A percentile compares a stretch with the other conserved stretches of the same genome.
Conservation (phyloP, 257 asterid species). For the Penstemon eatonii region DNA sequence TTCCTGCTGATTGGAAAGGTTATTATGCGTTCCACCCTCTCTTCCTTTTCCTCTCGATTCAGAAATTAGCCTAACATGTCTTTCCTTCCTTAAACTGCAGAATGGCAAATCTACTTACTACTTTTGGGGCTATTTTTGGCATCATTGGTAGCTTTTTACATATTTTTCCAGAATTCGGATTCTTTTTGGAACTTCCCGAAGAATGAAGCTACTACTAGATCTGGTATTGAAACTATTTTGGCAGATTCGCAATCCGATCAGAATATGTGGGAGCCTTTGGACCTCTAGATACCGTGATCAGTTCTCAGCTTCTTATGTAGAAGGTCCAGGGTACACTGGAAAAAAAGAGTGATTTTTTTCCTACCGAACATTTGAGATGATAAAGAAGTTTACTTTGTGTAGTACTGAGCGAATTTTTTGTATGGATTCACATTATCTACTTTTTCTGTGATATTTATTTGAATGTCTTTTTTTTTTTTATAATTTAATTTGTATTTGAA, state of each 20-base stretch:
- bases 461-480: neutral
- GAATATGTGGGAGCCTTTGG: conserved; percentile 52
- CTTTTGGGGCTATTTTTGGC: conserved; percentile 87
- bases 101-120: conserved; percentile 86
- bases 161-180: conserved; percentile 85
- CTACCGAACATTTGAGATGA: neutral
- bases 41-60: neutral
- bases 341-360: neutral
- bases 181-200: conserved; percentile 92
- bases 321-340: neutral
- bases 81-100: conserved; percentile 44
- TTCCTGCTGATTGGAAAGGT: conserved; percentile 99
- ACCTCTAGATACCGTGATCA: conserved; percentile 41
- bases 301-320: neutral
- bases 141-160: conserved; percentile 64
- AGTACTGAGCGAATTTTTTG: no score
- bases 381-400: neutral
- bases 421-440: no score
- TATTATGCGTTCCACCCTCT: neutral
- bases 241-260: conserved; percentile 52
- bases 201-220: conserved; percentile 34
- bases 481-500: no score
- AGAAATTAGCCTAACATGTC: conserved; percentile 8
- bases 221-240: conserved; percentile 45
- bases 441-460: no score